Conservation (phyloP, 495 filamentous ascomycete genomes). For the Trichoderma orchidacearum region DNA sequence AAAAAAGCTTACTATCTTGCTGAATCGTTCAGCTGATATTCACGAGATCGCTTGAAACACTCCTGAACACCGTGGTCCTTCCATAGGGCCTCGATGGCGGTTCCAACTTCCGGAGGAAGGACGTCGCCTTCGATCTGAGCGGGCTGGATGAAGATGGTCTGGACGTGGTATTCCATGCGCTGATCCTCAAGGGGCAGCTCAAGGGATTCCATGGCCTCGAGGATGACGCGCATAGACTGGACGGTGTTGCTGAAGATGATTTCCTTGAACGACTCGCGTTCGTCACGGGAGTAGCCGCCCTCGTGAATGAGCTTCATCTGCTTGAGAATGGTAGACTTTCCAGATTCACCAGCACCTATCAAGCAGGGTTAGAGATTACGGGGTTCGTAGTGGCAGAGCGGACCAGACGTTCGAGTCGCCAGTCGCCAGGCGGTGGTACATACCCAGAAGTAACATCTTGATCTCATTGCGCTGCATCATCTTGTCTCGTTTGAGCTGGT, state of each 20-base stretch:
- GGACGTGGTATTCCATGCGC: conserved; percentile 82
- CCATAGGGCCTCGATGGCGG: conserved; percentile 88
- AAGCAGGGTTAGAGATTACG: conserved; percentile 6
- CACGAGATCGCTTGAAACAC: conserved; percentile 86
- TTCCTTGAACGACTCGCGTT: conserved; percentile 79
- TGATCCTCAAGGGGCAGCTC: conserved; percentile 80
- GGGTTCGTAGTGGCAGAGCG: neutral
- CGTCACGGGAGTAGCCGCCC: conserved; percentile 65
- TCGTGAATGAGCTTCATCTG: conserved; percentile 95
- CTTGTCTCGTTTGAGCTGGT: conserved; percentile 90
- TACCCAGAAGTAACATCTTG: conserved; percentile 98
- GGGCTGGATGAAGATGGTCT: conserved; percentile 93
- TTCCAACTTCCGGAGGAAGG: conserved; percentile 85
- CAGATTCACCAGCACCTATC: conserved; percentile 95
- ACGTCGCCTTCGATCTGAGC: conserved; percentile 92
- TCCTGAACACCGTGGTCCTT: conserved; percentile 88
- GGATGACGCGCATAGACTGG: conserved; percentile 90
- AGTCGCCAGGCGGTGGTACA: conserved; percentile 15
- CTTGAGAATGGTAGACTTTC: conserved; percentile 98
- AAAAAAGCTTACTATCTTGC: conserved; percentile 78
- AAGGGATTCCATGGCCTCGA: conserved; percentile 91
- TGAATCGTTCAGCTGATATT: conserved; percentile 97
- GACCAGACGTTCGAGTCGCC: neutral
- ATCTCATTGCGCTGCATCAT: conserved; percentile 95
- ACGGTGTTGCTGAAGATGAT: conserved; percentile 98